phyloP scores from a whole-genome alignment of 805 yeast species.

The Metschnikowia vanudenii region DNA sequence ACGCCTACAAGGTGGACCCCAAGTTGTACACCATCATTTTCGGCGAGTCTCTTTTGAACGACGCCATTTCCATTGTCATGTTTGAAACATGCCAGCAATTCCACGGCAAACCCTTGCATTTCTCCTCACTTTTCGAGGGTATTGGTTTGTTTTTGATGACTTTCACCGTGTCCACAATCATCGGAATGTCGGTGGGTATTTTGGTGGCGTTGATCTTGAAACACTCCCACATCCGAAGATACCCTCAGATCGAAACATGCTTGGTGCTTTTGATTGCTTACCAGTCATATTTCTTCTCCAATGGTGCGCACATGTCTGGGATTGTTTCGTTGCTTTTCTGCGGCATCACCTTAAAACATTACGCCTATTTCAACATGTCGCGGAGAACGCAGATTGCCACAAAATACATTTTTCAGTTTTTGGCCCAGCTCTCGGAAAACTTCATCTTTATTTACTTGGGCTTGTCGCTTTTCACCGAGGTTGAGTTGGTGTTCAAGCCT shows the following conservation, averaged over 20 bases:
- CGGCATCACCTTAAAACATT: constrained; percentile 95
- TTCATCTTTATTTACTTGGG: constrained; percentile 96
- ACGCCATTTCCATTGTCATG: constrained; percentile 98
- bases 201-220: constrained; percentile 85
- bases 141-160: constrained; percentile 90
- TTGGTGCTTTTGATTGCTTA: constrained; percentile 86
- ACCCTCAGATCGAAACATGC: constrained; percentile 97
- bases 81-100: constrained; percentile 97
- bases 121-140: constrained; percentile 87
- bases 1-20: constrained; percentile 97
- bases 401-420: constrained; percentile 87
- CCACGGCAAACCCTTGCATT: constrained; percentile 74
- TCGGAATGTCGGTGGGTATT: constrained; percentile 86
- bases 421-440: constrained; percentile 95
- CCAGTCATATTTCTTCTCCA: constrained; percentile 94
- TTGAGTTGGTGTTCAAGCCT: constrained; percentile 92
- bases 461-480: constrained; percentile 91
- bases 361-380: constrained; percentile 97
- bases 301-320: constrained; percentile 99
- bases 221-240: constrained; percentile 88
- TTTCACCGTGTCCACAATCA: constrained; percentile 83
- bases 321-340: constrained; percentile 92
- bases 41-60: constrained; percentile 93
- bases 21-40: constrained; percentile 94
- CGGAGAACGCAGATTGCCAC: constrained; percentile 95